Evolutionary conservation across 2,329 filamentous ascomycete species (phyloP).

Genomic region (Trichoderma aggressivum): DNA sequence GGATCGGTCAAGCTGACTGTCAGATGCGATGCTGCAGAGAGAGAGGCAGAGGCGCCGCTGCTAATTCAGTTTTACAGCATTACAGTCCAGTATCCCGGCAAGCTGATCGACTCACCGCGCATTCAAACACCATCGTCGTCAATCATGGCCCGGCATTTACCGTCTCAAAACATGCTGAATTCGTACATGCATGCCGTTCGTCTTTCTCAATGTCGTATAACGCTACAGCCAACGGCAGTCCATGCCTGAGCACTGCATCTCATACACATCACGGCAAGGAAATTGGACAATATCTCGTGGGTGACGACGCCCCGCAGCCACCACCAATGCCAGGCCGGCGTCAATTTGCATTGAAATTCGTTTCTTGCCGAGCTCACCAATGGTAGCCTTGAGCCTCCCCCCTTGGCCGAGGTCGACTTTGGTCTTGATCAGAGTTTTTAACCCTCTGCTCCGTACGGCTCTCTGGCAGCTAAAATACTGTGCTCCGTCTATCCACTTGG

Average conservation of each 20-base stretch:
- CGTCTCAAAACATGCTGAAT: too few relatives aligned
- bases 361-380: background rate
- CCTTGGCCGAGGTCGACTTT: background rate
- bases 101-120: background rate
- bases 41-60: background rate
- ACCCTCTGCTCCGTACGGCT: background rate
- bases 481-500: background rate
- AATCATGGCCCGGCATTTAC: background rate
- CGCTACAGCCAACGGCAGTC: background rate
- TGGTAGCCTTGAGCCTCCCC: background rate
- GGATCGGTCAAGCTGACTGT: slow-evolving; percentile 9
- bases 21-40: slow-evolving; percentile 8
- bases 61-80: background rate
- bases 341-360: background rate
- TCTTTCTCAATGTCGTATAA: background rate
- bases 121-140: background rate
- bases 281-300: slow-evolving; percentile 7
- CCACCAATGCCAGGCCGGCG: slow-evolving; percentile 3
- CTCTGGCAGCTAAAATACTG: background rate
- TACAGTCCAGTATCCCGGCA: background rate
- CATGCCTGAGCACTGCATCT: background rate
- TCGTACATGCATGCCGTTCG: background rate
- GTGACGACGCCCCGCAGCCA: slow-evolving; percentile 9
- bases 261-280: background rate
- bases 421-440: background rate